Evolutionary conservation across 2,329 filamentous ascomycete species (phyloP), one percentile per base, ranked within the genome.

Genomic region (Botrytis squamosa): DNA sequence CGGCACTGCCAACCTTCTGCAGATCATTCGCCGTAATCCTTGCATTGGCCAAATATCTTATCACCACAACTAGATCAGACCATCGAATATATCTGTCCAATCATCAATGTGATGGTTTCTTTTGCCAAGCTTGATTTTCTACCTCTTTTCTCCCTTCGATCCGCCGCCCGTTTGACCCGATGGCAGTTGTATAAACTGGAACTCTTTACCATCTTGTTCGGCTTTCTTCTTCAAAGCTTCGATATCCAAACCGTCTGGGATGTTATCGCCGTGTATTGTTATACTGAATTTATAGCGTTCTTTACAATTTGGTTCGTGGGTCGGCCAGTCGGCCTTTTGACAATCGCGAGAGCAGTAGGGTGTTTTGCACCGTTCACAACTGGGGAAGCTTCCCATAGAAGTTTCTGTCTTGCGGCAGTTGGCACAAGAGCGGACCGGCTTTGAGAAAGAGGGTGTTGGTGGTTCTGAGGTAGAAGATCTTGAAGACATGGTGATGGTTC

Each of bases 201-300:
- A 68, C 8, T 68, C 65, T n/a, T 68, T 68, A 6, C 65, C 65
- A 22, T 68, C 65, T 40, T 42, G 25, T 12, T 68, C 65, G 16
- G 33, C 65, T 29, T 55, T 68, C 36, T 68, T 55, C 38, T 38
- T 68, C 3, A 68, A 55, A 40, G 65, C 46, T 29, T 68, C 65
- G 4, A 68, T 68, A 42, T 68, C 46, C 36, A 55, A 55, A 25
- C 46, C 65, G 4, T 68, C 65, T 10, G 65, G 65, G 29, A 68
- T 68, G 6, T 16, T 55, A 36, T 68, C 65, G 36, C 65, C 65
- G n/a, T 68, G 46, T 55, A 68, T 68, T 36, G 65, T 68, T 49
- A 68, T 40, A 29, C 65, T 68, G 36, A 68, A 68, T 57, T 57
- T 68, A 20, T 68, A 68, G 18, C 66, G 66, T 38, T 68, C 66